Percentiles rank a stretch among this genome's conserved stretches.
phyloP scores from a whole-genome alignment of 2,329 filamentous ascomycete species.

The Trichoderma polysporum region DNA sequence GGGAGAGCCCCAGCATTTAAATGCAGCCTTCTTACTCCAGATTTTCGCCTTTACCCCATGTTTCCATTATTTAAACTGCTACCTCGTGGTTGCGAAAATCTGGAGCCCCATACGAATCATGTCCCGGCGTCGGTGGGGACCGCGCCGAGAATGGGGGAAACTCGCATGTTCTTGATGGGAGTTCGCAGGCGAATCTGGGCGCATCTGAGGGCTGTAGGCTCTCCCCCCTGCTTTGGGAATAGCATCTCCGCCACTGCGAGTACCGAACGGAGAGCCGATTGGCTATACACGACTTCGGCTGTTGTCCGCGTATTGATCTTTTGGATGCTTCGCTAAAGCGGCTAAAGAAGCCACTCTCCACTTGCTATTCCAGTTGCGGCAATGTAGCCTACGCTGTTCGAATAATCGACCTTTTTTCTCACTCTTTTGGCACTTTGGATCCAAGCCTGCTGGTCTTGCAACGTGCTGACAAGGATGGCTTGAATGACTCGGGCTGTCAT shows the following conservation, averaged over 20 bases:
- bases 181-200: neutral
- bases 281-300: neutral
- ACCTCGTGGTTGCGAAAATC: constrained; percentile 8
- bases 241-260: neutral
- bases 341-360: neutral
- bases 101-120: constrained; percentile 16
- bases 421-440: neutral
- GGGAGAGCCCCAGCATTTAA: constrained; percentile 18
- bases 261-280: constrained; percentile 12
- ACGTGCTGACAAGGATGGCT: constrained; percentile 1
- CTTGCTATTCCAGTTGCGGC: neutral
- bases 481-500: constrained; percentile 15
- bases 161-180: neutral
- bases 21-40: constrained; percentile 12
- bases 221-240: constrained; percentile 15
- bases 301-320: neutral
- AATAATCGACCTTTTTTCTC: neutral
- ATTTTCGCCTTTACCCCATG: constrained; percentile 18
- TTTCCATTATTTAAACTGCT: constrained; percentile 19
- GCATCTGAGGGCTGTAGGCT: constrained; percentile 22
- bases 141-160: neutral
- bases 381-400: constrained; percentile 11
- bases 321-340: neutral
- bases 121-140: constrained; percentile 11
- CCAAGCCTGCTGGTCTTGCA: no score